These are phyloP conservation scores for Homolaphlyctis polyrhiza DNA, from an alignment of 371 early-diverging fungal species.

Conservation along the genomic window DNA sequence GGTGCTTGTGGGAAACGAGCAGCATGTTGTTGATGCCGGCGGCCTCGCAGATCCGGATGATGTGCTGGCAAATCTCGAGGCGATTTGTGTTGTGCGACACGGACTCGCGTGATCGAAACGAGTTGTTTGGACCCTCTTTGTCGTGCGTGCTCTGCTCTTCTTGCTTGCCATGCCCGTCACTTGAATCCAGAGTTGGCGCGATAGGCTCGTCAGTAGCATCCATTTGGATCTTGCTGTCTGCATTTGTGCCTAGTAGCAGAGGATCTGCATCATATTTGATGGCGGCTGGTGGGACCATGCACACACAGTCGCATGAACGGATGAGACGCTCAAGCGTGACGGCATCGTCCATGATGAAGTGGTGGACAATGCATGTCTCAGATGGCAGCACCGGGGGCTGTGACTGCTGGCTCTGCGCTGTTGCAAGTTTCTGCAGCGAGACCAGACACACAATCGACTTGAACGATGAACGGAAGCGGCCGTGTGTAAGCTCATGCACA, in stretches of 20 bases:
- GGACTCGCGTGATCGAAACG: too few species aligned
- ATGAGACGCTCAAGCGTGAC: not conserved
- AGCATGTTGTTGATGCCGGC: slow-evolving; percentile 1
- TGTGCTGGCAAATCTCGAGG: not conserved
- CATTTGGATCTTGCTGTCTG: too few species aligned
- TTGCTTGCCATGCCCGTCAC: too few species aligned
- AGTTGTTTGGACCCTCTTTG: too few species aligned
- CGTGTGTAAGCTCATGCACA: not conserved
- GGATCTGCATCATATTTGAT: too few species aligned
- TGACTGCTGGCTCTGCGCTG: too few species aligned
- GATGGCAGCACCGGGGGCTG: not conserved
- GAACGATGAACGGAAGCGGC: not conserved
- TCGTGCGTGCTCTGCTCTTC: too few species aligned
- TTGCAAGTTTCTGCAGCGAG: too few species aligned
- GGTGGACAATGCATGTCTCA: not conserved
- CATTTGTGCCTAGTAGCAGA: too few species aligned
- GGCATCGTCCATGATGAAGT: too few species aligned
- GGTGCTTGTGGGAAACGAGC: not conserved
- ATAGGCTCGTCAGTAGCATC: too few species aligned
- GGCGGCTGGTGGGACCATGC: not conserved
- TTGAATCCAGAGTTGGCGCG: too few species aligned
- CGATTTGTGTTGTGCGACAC: not conserved
- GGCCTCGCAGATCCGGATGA: not conserved
- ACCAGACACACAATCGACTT: not conserved
- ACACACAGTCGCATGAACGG: not conserved